A percentile compares a stretch with the other conserved stretches of the same genome.
phyloP scores from a whole-genome alignment of 768 basidiomycete genomes.

The Mycena haematopus region DNA sequence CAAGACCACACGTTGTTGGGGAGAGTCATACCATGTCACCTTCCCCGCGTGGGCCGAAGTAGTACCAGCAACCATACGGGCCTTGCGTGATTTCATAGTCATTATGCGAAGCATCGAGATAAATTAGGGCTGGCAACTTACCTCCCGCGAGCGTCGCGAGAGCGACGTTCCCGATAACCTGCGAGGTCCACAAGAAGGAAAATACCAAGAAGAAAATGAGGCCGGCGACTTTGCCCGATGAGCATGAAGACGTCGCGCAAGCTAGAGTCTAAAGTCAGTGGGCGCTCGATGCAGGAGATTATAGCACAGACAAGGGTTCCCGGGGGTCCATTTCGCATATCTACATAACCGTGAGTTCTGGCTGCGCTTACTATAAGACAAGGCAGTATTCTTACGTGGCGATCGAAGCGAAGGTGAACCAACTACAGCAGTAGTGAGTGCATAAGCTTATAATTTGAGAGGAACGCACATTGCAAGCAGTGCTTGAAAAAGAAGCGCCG shows the following conservation, averaged over 20 bases:
- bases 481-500: slow-evolving; percentile 74
- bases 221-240: slow-evolving; percentile 77
- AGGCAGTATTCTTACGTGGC: slow-evolving; percentile 57
- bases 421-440: slow-evolving; percentile 46
- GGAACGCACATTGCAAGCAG: slow-evolving; percentile 66
- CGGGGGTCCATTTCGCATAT: slow-evolving; percentile 77
- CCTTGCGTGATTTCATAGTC: slow-evolving; percentile 1
- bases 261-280: slow-evolving; percentile 47
- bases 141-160: slow-evolving; percentile 84
- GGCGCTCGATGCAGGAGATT: neutral
- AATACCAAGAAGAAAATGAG: slow-evolving; percentile 81
- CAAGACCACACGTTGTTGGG: neutral
- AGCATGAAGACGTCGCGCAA: slow-evolving; percentile 63
- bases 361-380: too few relatives aligned
- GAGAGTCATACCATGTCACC: slow-evolving; percentile 61
- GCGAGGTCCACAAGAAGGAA: slow-evolving; percentile 87
- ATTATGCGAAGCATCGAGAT: neutral
- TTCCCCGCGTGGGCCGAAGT: slow-evolving; percentile 75
- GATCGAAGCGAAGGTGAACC: slow-evolving; percentile 79
- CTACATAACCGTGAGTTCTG: slow-evolving; percentile 33
- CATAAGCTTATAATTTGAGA: neutral
- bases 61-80: slow-evolving; percentile 65
- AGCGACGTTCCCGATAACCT: slow-evolving; percentile 80
- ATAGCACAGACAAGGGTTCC: slow-evolving; percentile 62
- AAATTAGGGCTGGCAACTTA: slow-evolving; percentile 36